Evolutionary conservation across 78 protist genomes (phyloP).

Genomic region (Dictyostelium capitatum): DNA sequence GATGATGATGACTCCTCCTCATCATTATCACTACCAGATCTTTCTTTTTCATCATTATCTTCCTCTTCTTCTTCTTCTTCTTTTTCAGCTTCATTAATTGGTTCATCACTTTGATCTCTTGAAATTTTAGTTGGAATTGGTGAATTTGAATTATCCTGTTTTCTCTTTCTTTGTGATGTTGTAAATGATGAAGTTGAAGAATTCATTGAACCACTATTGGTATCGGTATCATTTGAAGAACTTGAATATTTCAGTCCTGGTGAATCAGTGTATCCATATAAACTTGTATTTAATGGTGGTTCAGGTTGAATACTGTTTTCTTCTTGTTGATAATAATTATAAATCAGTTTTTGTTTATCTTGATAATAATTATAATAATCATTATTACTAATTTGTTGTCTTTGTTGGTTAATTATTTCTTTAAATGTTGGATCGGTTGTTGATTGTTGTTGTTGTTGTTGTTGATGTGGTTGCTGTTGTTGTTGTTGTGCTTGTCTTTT

Average conservation of each 20-base stretch:
- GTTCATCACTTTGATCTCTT: neutral
- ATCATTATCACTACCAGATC: neutral
- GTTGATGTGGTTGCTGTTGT: conserved; percentile 11
- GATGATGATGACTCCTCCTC: neutral
- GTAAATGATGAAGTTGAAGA: neutral
- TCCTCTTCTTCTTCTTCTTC: neutral
- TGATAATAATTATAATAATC: conserved; percentile 23
- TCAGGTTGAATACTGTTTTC: neutral
- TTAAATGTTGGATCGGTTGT: neutral
- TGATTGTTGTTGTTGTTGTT: neutral
- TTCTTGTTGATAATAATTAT: neutral
- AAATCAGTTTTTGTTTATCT: conserved; percentile 3
- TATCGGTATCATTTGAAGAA: neutral
- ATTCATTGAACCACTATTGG: neutral
- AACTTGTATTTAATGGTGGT: conserved; percentile 10
- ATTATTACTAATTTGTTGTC: conserved; percentile 8
- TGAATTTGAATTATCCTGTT: neutral
- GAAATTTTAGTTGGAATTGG: neutral
- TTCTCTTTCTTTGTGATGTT: neutral
- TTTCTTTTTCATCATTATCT: neutral
- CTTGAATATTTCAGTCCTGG: neutral
- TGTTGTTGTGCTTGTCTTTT: neutral
- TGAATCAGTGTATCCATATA: conserved; percentile 5
- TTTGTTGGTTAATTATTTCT: neutral
- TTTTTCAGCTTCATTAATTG: neutral